Evolutionary conservation across 163 green algal species (phyloP), one percentile per base, ranked within the genome.

Genomic region (Chlamydomonas reinhardtii): DNA sequence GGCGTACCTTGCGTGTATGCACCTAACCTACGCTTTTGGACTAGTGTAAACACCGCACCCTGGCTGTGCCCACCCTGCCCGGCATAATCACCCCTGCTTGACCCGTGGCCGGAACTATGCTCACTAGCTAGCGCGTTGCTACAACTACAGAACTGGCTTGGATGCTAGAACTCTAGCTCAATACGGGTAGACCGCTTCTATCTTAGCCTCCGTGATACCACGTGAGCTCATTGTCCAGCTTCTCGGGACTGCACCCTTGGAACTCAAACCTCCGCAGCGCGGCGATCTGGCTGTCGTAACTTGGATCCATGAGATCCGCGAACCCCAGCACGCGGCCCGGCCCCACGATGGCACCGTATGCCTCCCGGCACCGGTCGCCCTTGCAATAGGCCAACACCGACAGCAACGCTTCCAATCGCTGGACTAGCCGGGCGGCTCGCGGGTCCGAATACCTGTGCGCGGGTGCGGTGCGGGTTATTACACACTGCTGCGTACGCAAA

Each of bases 351-450:
- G 39, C 39, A 25, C 39, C 22, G 72, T 77, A 77, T 4, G 72
- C 39, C 29, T 35, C 39, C 5, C 72, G 72, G 72, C 72, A 77
- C 0, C 25, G 25, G 25, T 37, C 27, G 27, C 72, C 72, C 25
- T 27, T 25, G 61, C 83, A 88, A 52, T 88, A 78, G 4, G 62
- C 37, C 61, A 83, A 29, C 2, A 83, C 83, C 0, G 83, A 72
- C 39, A 88, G 39, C 34, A 88, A 0, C 2, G 83, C 83, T 17
- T 88, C 62, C 62, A 88, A 52, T 6, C 83, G 62, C 22, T 32
- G 37, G 39, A 83, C 54, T 73, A 88, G 83, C 0, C 83, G 73
- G 17, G 54, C 27, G 0, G 61, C 77, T 1, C n/a, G n/a, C 15
- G 64, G 64, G 32, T 75, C n/a, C 27, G 19, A 34, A 8, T 37